Conservation (phyloP, 2,329 filamentous ascomycete genomes). For the Alternaria longipes region DNA sequence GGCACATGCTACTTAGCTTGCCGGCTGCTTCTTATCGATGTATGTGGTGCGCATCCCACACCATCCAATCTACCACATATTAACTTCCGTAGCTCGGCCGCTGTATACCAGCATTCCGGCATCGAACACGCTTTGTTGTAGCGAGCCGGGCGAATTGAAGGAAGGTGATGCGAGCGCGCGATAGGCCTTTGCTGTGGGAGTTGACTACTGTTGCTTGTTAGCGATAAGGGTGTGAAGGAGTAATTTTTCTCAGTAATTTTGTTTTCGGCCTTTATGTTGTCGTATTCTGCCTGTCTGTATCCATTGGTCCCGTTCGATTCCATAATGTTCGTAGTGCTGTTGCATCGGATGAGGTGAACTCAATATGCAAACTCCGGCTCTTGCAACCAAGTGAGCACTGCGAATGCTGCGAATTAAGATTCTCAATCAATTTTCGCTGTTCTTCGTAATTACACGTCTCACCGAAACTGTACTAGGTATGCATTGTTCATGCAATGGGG, state of each 20-base stretch:
- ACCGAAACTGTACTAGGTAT: not conserved
- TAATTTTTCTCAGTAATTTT: not conserved
- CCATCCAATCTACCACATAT: conserved; percentile 12
- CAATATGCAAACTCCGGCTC: not conserved
- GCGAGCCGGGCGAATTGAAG: conserved; percentile 1
- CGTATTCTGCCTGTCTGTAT: not conserved
- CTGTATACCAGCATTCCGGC: not conserved
- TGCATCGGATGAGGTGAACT: not conserved
- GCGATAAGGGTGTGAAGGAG: not conserved
- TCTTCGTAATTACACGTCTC: not conserved
- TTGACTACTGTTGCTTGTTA: not conserved
- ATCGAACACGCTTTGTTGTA: not conserved
- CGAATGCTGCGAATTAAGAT: not conserved
- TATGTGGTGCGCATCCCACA: conserved; percentile 6
- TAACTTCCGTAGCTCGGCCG: conserved; percentile 15
- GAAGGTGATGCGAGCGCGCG: not conserved
- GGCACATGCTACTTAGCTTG: not conserved
- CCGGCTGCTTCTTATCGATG: conserved; percentile 6
- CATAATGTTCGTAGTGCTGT: not conserved
- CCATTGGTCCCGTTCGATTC: not conserved
- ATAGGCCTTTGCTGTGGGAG: not conserved
- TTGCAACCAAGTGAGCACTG: not conserved
- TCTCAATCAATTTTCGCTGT: not conserved
- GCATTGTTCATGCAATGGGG: not conserved
- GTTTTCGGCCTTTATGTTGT: not conserved